Percentiles rank a stretch among this genome's conserved stretches.
Evolutionary conservation across 495 filamentous ascomycete species (phyloP).

Genomic region (Arthonia radiata): DNA sequence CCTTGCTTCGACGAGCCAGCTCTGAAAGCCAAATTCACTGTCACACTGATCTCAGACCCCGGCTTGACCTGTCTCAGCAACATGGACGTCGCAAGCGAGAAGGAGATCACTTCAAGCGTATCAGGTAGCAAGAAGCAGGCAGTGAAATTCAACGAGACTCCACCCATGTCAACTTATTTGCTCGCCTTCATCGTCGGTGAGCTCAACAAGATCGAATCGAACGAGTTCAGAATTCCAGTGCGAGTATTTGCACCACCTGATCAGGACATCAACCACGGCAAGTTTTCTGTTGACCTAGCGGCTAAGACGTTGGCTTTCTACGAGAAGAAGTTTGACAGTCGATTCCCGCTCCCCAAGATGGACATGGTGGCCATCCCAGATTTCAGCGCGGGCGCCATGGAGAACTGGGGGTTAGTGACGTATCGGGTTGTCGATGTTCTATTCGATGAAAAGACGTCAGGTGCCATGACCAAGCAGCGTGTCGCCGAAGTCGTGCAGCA

Average conservation of each 20-base stretch:
- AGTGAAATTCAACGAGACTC: constrained; percentile 49
- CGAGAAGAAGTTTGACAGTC: constrained; percentile 48
- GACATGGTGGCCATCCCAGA: constrained; percentile 96
- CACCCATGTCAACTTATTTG: constrained; percentile 56
- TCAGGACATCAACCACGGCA: constrained; percentile 37
- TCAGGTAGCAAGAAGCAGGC: constrained; percentile 34
- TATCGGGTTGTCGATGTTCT: constrained; percentile 83
- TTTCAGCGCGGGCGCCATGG: constrained; percentile 87
- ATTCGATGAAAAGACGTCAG: constrained; percentile 73
- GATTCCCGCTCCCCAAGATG: constrained; percentile 64
- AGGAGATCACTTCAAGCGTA: constrained; percentile 28
- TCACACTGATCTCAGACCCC: constrained; percentile 51
- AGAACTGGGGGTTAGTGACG: constrained; percentile 96
- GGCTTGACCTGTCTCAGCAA: constrained; percentile 53
- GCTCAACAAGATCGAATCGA: constrained; percentile 49
- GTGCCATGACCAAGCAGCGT: constrained; percentile 77
- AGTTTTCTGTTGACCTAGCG: constrained; percentile 42
- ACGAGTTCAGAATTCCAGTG: constrained; percentile 47
- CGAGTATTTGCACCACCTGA: constrained; percentile 42
- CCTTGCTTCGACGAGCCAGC: constrained; percentile 61
- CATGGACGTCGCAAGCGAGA: constrained; percentile 50
- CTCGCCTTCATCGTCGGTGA: constrained; percentile 55
- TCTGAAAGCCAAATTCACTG: constrained; percentile 46
- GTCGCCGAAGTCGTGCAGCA: constrained; percentile 91
- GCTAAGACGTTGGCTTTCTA: constrained; percentile 46